Evolutionary conservation across 2,329 filamentous ascomycete species (phyloP).

Genomic region (Grosmannia serpens): DNA sequence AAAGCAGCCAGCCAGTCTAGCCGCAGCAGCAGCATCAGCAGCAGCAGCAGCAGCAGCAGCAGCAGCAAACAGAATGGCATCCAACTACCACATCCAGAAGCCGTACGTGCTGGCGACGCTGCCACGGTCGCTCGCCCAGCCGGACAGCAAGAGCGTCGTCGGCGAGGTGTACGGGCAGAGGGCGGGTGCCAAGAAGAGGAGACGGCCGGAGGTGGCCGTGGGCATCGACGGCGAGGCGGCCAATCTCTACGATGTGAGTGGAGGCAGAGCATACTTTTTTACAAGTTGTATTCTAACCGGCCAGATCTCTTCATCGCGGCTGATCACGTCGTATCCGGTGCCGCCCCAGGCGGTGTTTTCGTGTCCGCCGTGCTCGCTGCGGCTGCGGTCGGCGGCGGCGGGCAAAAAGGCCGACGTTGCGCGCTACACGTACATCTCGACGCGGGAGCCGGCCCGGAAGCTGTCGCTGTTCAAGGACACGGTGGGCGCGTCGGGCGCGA

Average conservation of each 20-base stretch:
- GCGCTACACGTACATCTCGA: conserved; percentile 52
- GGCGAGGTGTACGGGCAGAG: conserved; percentile 51
- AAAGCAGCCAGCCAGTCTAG: too few relatives aligned
- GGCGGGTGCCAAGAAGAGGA: conserved; percentile 43
- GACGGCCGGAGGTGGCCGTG: conserved; percentile 51
- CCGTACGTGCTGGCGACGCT: conserved; percentile 52
- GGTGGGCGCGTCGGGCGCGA: conserved; percentile 38
- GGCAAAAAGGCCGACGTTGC: conserved; percentile 21
- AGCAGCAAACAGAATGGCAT: conserved; percentile 35
- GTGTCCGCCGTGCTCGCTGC: conserved; percentile 48
- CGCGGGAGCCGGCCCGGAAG: conserved; percentile 35
- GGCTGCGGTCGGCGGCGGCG: conserved; percentile 33
- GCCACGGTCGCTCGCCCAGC: conserved; percentile 44
- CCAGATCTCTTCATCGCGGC: conserved; percentile 48
- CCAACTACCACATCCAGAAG: conserved; percentile 50
- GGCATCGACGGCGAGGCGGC: conserved; percentile 53
- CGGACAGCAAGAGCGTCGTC: conserved; percentile 39
- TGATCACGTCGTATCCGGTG: conserved; percentile 56
- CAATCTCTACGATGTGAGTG: conserved; percentile 52
- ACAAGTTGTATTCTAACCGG: too few relatives aligned
- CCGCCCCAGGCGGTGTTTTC: conserved; percentile 54
- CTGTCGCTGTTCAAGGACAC: conserved; percentile 50
- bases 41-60: too few relatives aligned
- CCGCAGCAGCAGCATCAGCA: too few relatives aligned
- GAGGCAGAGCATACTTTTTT: background rate